These are phyloP conservation scores for Macrophomina pseudophaseolina DNA, from an alignment of 2,329 filamentous ascomycete genomes.

Conservation along the genomic window DNA sequence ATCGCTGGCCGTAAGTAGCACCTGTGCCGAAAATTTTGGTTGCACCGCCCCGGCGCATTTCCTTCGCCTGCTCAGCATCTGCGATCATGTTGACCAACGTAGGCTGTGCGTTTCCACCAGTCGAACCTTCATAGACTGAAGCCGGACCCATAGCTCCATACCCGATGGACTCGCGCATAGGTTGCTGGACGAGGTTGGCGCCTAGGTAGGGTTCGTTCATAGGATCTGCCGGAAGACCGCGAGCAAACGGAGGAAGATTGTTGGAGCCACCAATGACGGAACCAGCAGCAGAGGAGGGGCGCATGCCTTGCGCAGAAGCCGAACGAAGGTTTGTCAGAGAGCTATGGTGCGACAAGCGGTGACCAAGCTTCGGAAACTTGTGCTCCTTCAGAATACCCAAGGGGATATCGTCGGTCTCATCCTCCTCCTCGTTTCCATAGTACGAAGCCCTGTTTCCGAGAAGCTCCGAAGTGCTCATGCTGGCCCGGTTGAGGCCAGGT, in stretches of 20 bases:
- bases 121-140: conserved; percentile 42
- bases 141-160: conserved; percentile 32
- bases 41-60: conserved; percentile 27
- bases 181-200: conserved; percentile 40
- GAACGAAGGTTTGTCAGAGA: conserved; percentile 22
- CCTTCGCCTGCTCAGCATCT: conserved; percentile 43
- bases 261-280: conserved; percentile 19
- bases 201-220: conserved; percentile 38
- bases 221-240: conserved; percentile 40
- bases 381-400: conserved; percentile 45
- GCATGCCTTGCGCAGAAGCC: conserved; percentile 18
- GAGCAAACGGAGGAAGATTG: conserved; percentile 42
- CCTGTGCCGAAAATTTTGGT: conserved; percentile 21
- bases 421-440: conserved; percentile 11
- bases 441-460: conserved; percentile 15
- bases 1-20: conserved; percentile 13
- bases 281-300: conserved; percentile 15
- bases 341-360: conserved; percentile 19
- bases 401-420: conserved; percentile 40
- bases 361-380: conserved; percentile 38
- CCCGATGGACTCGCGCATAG: conserved; percentile 44
- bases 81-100: conserved; percentile 45
- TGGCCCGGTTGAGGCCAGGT: conserved; percentile 15
- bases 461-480: conserved; percentile 23
- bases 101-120: conserved; percentile 37